Percentiles rank a stretch among this genome's conserved stretches.
These are phyloP conservation scores for Apostasia ramifera DNA, from an alignment of 106 monocot species.

Conservation along the genomic window DNA sequence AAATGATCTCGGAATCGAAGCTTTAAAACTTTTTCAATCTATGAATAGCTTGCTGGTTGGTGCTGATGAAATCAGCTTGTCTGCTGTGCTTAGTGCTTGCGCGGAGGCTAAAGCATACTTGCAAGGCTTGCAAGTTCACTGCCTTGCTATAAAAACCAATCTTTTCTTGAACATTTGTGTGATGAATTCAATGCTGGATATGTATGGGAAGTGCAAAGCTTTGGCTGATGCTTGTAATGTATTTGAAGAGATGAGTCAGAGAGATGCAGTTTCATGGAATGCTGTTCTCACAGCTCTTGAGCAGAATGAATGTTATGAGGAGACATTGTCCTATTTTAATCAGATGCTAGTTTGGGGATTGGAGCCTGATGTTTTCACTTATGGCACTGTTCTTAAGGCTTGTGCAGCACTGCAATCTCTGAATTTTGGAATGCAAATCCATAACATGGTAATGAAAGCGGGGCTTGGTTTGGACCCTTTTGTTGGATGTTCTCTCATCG, in stretches of 20 bases:
- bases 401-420: conserved; percentile 53
- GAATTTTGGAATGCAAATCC: conserved; percentile 43
- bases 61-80: conserved; percentile 62
- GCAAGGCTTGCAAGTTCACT: conserved; percentile 69
- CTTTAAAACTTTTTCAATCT: conserved; percentile 45
- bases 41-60: conserved; percentile 46
- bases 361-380: conserved; percentile 87
- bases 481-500: conserved; percentile 63
- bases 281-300: conserved; percentile 75
- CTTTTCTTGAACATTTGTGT: conserved; percentile 47
- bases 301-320: conserved; percentile 59
- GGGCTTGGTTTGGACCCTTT: conserved; percentile 61
- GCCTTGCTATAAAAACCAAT: conserved; percentile 48
- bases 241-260: conserved; percentile 46
- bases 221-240: conserved; percentile 32
- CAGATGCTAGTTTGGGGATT: conserved; percentile 54
- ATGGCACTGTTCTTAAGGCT: conserved; percentile 90
- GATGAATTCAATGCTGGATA: conserved; percentile 66
- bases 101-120: conserved; percentile 43
- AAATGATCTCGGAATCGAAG: conserved; percentile 34
- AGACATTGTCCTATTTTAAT: conserved; percentile 50
- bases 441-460: conserved; percentile 65
- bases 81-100: conserved; percentile 79
- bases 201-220: conserved; percentile 87
- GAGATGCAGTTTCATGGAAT: conserved; percentile 84